These are phyloP conservation scores for Globisporangium cederbergense DNA, from an alignment of 352 stramenopile species.

Conservation along the genomic window DNA sequence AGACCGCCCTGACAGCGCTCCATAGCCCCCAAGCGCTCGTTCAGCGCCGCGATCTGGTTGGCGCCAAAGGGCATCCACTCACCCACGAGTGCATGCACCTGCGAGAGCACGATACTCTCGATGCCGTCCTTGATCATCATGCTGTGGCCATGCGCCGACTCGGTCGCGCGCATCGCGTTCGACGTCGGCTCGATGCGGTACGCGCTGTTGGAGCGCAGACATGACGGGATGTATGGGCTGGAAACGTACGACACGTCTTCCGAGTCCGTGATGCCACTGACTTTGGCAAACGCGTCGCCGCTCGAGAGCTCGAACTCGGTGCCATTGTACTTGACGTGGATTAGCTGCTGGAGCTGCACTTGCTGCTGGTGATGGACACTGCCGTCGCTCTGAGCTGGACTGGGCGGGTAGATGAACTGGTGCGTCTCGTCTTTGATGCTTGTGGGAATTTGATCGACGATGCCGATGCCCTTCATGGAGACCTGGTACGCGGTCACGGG, in stretches of 20 bases:
- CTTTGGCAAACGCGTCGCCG: constrained; percentile 74
- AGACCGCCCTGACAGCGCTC: constrained; percentile 96
- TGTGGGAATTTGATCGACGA: constrained; percentile 86
- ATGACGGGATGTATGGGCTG: constrained; percentile 95
- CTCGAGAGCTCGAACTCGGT: constrained; percentile 69
- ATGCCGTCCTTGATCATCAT: constrained; percentile 93
- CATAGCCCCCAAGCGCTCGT: constrained; percentile 94
- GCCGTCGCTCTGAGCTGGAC: neutral
- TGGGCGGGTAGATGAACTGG: constrained; percentile 45
- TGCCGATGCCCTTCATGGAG: constrained; percentile 82
- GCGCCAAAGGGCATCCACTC: constrained; percentile 97
- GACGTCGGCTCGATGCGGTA: constrained; percentile 88
- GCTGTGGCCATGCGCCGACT: constrained; percentile 83
- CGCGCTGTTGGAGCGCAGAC: constrained; percentile 91
- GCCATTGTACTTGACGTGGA: constrained; percentile 58
- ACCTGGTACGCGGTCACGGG: constrained; percentile 96
- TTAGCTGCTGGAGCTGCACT: constrained; percentile 16
- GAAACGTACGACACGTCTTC: constrained; percentile 98
- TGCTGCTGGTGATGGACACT: neutral
- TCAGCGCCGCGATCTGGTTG: constrained; percentile 97
- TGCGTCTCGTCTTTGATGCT: constrained; percentile 65
- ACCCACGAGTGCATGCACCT: constrained; percentile 94
- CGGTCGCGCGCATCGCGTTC: constrained; percentile 91
- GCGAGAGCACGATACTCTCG: constrained; percentile 95
- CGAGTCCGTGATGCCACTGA: constrained; percentile 93